Conservation (phyloP, 2,329 filamentous ascomycete species). For the Neofusicoccum ribis region DNA sequence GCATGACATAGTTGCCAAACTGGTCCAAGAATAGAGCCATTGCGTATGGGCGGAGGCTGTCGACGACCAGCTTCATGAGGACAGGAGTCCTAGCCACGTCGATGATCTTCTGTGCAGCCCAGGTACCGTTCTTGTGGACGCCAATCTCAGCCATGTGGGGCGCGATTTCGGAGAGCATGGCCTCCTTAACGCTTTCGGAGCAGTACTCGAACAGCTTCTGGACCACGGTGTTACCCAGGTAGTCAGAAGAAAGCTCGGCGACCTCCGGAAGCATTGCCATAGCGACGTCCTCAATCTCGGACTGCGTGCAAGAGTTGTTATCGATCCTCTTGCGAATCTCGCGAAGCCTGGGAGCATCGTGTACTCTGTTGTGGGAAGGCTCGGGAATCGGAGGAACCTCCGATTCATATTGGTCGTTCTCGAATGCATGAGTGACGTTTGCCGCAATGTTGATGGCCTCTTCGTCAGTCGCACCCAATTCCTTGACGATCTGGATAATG, state of each 20-base stretch:
- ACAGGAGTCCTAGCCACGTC: conserved; percentile 84
- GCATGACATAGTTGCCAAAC: conserved; percentile 97
- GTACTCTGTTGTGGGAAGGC: conserved; percentile 81
- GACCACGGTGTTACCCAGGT: conserved; percentile 97
- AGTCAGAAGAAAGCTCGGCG: conserved; percentile 90
- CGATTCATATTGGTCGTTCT: conserved; percentile 68
- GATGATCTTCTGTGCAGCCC: conserved; percentile 99
- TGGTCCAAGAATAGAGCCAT: conserved; percentile 94
- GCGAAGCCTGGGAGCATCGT: conserved; percentile 90
- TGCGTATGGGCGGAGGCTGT: conserved; percentile 80
- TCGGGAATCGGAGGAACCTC: conserved; percentile 91
- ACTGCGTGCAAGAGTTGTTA: conserved; percentile 80
- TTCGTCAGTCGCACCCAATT: conserved; percentile 82
- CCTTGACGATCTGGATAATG: conserved; percentile 80
- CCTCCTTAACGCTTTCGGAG: conserved; percentile 84
- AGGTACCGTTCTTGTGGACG: conserved; percentile 98
- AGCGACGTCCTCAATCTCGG: conserved; percentile 90
- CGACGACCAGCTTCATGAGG: conserved; percentile 83
- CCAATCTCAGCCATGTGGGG: conserved; percentile 95
- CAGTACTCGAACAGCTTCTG: conserved; percentile 98
- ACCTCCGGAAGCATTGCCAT: conserved; percentile 95
- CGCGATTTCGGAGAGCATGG: conserved; percentile 84
- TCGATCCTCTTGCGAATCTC: conserved; percentile 98
- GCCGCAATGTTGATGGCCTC: conserved; percentile 71
- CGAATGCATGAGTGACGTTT: conserved; percentile 74